phyloP scores from a whole-genome alignment of 1,139 yeast species.

The Pichia sp. region DNA sequence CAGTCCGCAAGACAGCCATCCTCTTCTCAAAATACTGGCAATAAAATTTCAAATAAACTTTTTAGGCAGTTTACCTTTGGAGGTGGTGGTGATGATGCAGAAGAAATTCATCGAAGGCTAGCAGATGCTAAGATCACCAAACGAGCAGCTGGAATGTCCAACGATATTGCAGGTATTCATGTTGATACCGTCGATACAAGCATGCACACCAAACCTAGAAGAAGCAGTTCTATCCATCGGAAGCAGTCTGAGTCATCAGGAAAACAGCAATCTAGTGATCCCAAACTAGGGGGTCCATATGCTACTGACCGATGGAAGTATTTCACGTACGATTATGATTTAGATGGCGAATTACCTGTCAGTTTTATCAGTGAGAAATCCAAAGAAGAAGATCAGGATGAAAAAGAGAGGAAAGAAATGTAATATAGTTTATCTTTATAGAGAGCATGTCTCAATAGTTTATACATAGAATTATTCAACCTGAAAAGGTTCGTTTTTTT shows the following conservation, averaged over 20 bases:
- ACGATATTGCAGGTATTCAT: conserved; percentile 38
- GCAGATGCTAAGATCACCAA: conserved; percentile 32
- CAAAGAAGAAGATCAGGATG: background rate
- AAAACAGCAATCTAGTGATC: background rate
- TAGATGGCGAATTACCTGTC: conserved; percentile 17
- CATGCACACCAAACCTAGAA: conserved; percentile 4
- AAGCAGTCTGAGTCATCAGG: background rate
- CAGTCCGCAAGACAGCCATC: background rate
- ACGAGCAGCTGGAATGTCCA: conserved; percentile 35
- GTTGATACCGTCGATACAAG: conserved; percentile 12
- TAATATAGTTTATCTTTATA: no score
- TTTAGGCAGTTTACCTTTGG: conserved; percentile 24
- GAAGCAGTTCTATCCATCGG: background rate
- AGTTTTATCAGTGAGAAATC: conserved; percentile 16
- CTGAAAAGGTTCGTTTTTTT: no score
- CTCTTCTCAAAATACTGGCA: background rate
- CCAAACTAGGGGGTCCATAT: conserved; percentile 10
- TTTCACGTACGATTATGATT: conserved; percentile 16
- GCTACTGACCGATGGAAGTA: conserved; percentile 16
- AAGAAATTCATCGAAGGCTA: conserved; percentile 29
- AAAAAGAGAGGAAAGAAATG: background rate
- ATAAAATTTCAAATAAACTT: conserved; percentile 9
- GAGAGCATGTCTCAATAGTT: no score
- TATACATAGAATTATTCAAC: no score
- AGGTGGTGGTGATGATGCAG: conserved; percentile 23